Conservation (phyloP, 768 basidiomycete genomes). For the Xanthoconium stramineum region DNA sequence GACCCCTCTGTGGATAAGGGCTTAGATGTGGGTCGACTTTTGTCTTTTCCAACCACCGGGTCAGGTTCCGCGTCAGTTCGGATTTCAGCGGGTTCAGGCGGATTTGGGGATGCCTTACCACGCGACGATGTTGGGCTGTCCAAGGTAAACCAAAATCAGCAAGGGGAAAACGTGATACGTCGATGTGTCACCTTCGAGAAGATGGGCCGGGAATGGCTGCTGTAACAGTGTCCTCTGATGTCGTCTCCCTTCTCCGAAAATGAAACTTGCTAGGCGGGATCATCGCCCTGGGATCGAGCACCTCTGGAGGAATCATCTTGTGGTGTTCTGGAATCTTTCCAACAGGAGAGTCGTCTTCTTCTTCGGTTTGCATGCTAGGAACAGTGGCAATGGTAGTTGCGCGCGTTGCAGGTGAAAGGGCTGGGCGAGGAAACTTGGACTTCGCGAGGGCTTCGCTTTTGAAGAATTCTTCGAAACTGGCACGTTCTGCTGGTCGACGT, state of each 20-base stretch:
- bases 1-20: conserved; percentile 56
- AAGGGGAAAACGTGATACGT: neutral
- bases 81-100: conserved; percentile 12
- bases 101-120: conserved; percentile 15
- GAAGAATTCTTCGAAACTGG: conserved; percentile 92
- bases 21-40: conserved; percentile 15
- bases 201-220: conserved; percentile 1
- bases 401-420: conserved; percentile 12
- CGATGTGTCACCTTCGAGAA: conserved; percentile 21
- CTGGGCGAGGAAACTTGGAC: conserved; percentile 69
- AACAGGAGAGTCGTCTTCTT: conserved; percentile 31
- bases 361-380: conserved; percentile 24
- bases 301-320: conserved; percentile 72
- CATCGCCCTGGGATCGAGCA: conserved; percentile 75
- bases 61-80: conserved; percentile 12
- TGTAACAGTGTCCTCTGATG: conserved; percentile 11
- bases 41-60: conserved; percentile 6
- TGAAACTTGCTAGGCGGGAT: conserved; percentile 81
- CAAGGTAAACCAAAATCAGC: neutral
- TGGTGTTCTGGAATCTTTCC: conserved; percentile 68
- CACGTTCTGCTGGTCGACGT: conserved; percentile 78
- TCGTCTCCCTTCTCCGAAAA: conserved; percentile 45
- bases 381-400: conserved; percentile 5
- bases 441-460: conserved; percentile 71
- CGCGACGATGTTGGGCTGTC: conserved; percentile 16